Base-by-base conservation (phyloP, 208 protist genomes). In the Leptomonas seymouri region DNA sequence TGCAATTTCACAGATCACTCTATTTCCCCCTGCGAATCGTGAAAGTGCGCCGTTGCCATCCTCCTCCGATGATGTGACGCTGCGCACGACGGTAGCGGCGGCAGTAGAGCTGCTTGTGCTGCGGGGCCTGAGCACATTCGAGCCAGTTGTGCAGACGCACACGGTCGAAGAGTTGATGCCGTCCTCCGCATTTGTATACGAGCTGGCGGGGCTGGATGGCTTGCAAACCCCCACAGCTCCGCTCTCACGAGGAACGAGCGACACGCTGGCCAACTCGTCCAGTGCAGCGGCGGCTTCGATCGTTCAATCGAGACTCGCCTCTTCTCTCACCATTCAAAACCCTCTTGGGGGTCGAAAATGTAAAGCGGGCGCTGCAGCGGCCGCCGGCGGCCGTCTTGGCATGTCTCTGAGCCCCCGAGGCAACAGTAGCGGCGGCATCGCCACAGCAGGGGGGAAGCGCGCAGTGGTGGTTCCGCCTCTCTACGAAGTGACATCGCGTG, bases 91-190 rank as follows among this genome's bases (percentile, higher is more conserved):
- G 6, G 73, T 93, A 27, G 62, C 73, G 39, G 74, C 83, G 4
- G 57, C 58, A 18, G 60, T 83, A n/a, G 60, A 83, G 62, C 36
- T 91, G 53, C 50, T 86, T 7, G 42, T 66, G 16, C 23, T 91
- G n/a, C 65, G 64, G 20, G 89, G 89, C 16, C 60, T 91, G 42
- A 27, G 36, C 44, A 55, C 50, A 41, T 60, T 91, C 20, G 27
- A 61, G 25, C 72, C 82, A 28, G 20, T 44, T 15, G 69, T 78
- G 39, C 42, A 84, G 46, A 28, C 63, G 28, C 58, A 81, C 55
- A 59, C 39, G 28, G 31, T 69, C 1, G 67, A 76, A 39, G 80
- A 79, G 30, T 49, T 78, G 48, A 16, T 67, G 51, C 73, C 73
- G 14, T 55, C 73, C 28, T 60, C 73, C 8, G 12, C 51, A 21